Evolutionary conservation across 768 basidiomycete species (phyloP).

Genomic region (Lanmaoa rubissima): DNA sequence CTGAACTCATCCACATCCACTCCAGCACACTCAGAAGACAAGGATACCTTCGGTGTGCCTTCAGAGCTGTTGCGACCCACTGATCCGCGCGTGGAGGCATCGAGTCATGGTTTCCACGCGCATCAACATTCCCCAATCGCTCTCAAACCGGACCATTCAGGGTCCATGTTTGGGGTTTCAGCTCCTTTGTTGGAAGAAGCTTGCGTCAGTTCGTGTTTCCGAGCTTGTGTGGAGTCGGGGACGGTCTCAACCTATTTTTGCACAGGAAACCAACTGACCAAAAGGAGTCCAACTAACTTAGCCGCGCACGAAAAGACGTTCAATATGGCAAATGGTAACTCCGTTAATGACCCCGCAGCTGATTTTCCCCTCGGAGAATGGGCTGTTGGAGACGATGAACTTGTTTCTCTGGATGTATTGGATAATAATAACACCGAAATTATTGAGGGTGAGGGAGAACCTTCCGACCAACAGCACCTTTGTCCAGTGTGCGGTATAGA

Average conservation of each 20-base stretch:
- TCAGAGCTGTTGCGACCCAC: constrained; percentile 23
- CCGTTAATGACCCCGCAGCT: background rate
- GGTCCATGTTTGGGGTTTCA: constrained; percentile 20
- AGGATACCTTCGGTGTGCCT: constrained; percentile 22
- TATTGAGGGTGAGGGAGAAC: constrained; percentile 24
- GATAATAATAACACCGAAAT: constrained; percentile 22
- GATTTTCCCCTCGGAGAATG: constrained; percentile 50
- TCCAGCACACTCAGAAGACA: background rate
- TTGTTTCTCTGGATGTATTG: constrained; percentile 33
- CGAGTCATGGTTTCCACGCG: background rate
- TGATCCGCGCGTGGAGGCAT: background rate
- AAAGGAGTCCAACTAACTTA: background rate
- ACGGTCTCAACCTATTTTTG: background rate
- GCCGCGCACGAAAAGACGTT: background rate
- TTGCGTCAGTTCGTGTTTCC: constrained; percentile 13
- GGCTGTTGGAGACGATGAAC: constrained; percentile 75
- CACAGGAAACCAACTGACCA: constrained; percentile 1
- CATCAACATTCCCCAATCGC: background rate
- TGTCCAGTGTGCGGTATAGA: constrained; percentile 30
- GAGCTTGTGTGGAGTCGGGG: background rate
- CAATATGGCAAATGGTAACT: background rate
- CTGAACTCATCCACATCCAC: background rate
- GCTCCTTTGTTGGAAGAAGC: constrained; percentile 12
- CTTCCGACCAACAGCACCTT: background rate
- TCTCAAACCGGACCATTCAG: background rate